Evolutionary conservation across 2,329 filamentous ascomycete genomes (phyloP).

Genomic region (Gyromitra esculenta): DNA sequence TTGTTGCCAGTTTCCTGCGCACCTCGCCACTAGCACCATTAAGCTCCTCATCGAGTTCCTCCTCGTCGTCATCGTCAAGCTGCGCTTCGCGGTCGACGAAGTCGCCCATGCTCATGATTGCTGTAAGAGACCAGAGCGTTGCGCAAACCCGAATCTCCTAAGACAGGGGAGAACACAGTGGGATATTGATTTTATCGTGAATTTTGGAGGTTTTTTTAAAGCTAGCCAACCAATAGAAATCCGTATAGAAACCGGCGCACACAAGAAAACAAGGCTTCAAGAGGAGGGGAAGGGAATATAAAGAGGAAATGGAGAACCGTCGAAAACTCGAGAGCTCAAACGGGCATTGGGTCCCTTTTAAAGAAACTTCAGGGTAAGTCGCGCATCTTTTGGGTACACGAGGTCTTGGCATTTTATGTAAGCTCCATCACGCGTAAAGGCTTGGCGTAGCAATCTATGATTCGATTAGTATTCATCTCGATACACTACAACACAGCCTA

Average conservation of each 20-base stretch:
- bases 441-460: constrained; percentile 3
- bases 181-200: constrained; percentile 4
- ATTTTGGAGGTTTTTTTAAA: constrained; percentile 7
- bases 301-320: constrained; percentile 25
- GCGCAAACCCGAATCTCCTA: constrained; percentile 5
- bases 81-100: constrained; percentile 87
- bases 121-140: constrained; percentile 2
- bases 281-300: constrained; percentile 14
- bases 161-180: background rate
- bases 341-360: constrained; percentile 17
- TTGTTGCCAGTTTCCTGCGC: constrained; percentile 62
- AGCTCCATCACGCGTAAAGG: constrained; percentile 6
- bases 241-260: constrained; percentile 2
- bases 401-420: constrained; percentile 39
- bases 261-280: constrained; percentile 24
- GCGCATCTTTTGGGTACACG: constrained; percentile 22
- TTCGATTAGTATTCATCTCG: background rate
- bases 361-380: constrained; percentile 40
- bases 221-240: constrained; percentile 25
- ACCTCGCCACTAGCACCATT: constrained; percentile 77
- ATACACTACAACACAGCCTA: background rate
- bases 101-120: constrained; percentile 68
- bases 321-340: constrained; percentile 24
- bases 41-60: constrained; percentile 67
- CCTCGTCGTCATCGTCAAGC: constrained; percentile 84